Percentiles rank a stretch among this genome's conserved stretches.
Conservation (phyloP, 2,329 filamentous ascomycete species). For the Colletotrichum tropicicola region DNA sequence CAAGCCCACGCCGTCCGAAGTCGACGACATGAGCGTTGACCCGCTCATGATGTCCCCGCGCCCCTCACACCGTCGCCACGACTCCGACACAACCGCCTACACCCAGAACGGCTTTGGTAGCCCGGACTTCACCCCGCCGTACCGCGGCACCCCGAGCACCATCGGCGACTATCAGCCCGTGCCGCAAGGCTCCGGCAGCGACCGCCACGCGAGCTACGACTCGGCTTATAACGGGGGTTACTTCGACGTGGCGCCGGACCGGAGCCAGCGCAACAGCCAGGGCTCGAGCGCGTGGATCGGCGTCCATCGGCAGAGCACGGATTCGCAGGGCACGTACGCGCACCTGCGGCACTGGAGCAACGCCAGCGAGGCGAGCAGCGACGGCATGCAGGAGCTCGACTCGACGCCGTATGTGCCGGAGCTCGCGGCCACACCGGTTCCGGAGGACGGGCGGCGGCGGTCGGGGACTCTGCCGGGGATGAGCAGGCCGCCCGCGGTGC, state of each 20-base stretch:
- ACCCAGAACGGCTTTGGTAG: constrained; percentile 27
- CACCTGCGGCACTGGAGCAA: constrained; percentile 54
- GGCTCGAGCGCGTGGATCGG: constrained; percentile 32
- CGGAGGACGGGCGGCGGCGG: constrained; percentile 36
- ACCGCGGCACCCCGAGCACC: constrained; percentile 13
- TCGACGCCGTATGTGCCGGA: constrained; percentile 44
- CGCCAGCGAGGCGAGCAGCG: constrained; percentile 52
- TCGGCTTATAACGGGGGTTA: constrained; percentile 38
- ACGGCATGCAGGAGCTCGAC: constrained; percentile 49
- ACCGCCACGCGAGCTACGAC: constrained; percentile 41
- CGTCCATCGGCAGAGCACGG: constrained; percentile 42
- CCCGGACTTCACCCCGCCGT: constrained; percentile 33
- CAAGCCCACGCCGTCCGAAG: constrained; percentile 51
- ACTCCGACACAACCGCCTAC: constrained; percentile 19
- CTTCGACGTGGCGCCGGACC: constrained; percentile 36
- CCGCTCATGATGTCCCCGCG: constrained; percentile 46
- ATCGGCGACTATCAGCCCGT: constrained; percentile 29
- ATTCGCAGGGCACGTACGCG: constrained; percentile 46
- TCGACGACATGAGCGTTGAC: constrained; percentile 52
- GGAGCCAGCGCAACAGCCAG: constrained; percentile 32
- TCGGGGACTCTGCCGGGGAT: constrained; percentile 34
- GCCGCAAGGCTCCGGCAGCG: constrained; percentile 30
- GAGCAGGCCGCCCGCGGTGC: constrained; percentile 35
- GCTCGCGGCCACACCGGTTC: constrained; percentile 43
- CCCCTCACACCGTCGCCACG: constrained; percentile 26